These are phyloP conservation scores for Moricandia arvensis DNA, from an alignment of 345 rosid genomes.

Conservation along the genomic window DNA sequence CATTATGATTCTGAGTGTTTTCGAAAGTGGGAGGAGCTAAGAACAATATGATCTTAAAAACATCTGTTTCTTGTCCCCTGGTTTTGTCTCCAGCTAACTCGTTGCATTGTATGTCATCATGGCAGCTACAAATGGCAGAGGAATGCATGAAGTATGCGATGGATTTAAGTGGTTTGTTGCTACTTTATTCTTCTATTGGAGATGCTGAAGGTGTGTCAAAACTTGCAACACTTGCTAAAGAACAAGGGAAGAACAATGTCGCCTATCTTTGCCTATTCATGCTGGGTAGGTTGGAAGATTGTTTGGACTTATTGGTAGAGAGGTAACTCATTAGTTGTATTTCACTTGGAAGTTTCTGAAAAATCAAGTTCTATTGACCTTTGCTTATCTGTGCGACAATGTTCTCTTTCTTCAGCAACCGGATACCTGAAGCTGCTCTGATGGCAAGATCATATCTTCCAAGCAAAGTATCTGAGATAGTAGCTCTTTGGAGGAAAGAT, in stretches of 20 bases:
- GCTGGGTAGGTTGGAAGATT: conserved; percentile 94
- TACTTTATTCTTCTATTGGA: conserved; percentile 94
- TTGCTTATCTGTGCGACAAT: conserved; percentile 17
- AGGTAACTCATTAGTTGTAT: conserved; percentile 48
- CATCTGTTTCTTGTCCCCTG: background rate
- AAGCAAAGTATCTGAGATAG: conserved; percentile 95
- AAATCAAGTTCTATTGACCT: conserved; percentile 5
- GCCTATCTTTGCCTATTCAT: conserved; percentile 87
- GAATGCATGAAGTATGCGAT: conserved; percentile 86
- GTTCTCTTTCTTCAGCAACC: conserved; percentile 60
- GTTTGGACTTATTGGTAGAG: conserved; percentile 88
- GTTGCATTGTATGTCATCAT: conserved; percentile 16
- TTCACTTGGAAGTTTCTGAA: conserved; percentile 13
- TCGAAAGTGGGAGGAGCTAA: background rate
- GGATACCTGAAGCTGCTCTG: conserved; percentile 99
- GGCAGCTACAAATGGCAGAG: conserved; percentile 98
- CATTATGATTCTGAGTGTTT: background rate
- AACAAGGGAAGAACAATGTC: conserved; percentile 97
- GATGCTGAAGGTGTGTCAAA: conserved; percentile 86
- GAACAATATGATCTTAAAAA: background rate
- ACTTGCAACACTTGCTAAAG: conserved; percentile 83
- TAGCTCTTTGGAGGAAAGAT: conserved; percentile 95
- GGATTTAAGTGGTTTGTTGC: conserved; percentile 95
- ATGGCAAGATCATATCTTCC: conserved; percentile 99
- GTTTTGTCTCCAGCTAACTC: background rate